Evolutionary conservation across 139 green algal species (phyloP).

Genomic region (Chlorella sp.): DNA sequence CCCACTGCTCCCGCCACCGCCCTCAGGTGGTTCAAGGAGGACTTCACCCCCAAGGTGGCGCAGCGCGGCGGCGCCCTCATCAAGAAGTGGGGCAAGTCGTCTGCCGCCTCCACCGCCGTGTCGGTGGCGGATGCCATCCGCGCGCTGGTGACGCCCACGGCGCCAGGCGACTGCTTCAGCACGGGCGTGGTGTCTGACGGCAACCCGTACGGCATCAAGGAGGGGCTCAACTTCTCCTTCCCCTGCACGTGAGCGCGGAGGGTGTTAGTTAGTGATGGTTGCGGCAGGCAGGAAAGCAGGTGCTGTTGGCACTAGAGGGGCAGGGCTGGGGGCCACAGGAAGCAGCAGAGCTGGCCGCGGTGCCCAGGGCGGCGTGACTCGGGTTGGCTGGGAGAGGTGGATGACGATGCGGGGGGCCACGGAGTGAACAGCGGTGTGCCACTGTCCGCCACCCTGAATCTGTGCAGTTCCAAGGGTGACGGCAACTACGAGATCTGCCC

Average conservation of each 20-base stretch:
- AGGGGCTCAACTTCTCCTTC: constrained; percentile 87
- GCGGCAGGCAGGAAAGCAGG: too few relatives aligned
- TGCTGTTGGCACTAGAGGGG: too few relatives aligned
- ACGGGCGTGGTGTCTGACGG: constrained; percentile 71
- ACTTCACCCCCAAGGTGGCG: constrained; percentile 84
- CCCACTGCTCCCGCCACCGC: too few relatives aligned
- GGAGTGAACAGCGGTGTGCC: too few relatives aligned
- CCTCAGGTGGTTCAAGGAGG: constrained; percentile 60
- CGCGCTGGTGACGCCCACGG: constrained; percentile 71
- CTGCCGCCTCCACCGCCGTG: constrained; percentile 84
- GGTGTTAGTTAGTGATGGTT: too few relatives aligned
- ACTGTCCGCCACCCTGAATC: too few relatives aligned
- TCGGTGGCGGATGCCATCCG: constrained; percentile 84
- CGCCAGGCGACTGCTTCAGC: constrained; percentile 85
- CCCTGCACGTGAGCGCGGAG: constrained; percentile 52
- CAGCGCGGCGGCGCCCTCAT: constrained; percentile 84
- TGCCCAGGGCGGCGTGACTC: too few relatives aligned
- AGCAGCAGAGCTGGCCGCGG: too few relatives aligned
- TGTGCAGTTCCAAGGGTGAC: constrained; percentile 60
- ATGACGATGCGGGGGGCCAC: too few relatives aligned
- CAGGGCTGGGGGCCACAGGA: too few relatives aligned
- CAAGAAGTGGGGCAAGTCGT: constrained; percentile 91
- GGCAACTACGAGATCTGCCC: constrained; percentile 82
- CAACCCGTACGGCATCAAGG: constrained; percentile 86
- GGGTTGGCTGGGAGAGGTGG: too few relatives aligned